Evolutionary conservation across 2,329 filamentous ascomycete species (phyloP).

Genomic region (Nemania diffusa): DNA sequence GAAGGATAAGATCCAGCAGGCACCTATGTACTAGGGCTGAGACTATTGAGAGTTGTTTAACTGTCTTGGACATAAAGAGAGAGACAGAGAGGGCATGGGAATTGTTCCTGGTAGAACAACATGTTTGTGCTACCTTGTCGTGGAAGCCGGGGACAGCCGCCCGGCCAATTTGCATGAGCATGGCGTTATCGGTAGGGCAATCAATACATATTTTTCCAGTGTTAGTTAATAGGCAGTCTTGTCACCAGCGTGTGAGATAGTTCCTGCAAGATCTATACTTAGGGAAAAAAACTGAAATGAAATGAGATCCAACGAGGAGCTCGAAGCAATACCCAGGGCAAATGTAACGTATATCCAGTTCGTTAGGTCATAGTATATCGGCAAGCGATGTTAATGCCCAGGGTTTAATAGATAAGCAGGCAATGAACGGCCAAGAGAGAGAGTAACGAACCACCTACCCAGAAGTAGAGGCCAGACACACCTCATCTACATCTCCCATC

Average conservation of each 20-base stretch:
- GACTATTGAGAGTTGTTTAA: background rate
- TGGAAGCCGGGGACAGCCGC: constrained; percentile 17
- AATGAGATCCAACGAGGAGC: background rate
- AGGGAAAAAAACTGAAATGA: background rate
- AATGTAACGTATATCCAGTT: background rate
- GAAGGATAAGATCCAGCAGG: constrained; percentile 58
- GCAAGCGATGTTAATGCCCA: background rate
- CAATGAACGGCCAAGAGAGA: background rate
- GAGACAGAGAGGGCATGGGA: background rate
- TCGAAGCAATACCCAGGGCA: background rate
- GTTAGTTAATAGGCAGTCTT: constrained; percentile 20
- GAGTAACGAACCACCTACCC: background rate
- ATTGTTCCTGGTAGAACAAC: constrained; percentile 16
- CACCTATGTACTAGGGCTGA: constrained; percentile 45
- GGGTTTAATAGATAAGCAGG: too few relatives aligned
- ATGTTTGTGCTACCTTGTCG: constrained; percentile 29
- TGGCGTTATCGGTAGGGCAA: constrained; percentile 38
- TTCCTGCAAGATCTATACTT: background rate
- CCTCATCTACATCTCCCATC: background rate
- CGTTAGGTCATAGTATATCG: background rate
- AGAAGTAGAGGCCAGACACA: background rate
- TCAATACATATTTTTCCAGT: constrained; percentile 27
- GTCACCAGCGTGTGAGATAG: constrained; percentile 8
- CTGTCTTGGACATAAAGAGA: constrained; percentile 31
- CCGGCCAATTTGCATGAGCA: constrained; percentile 39